These are phyloP conservation scores for Athelia psychrophila DNA, from an alignment of 1,284 basidiomycete species.

Conservation along the genomic window DNA sequence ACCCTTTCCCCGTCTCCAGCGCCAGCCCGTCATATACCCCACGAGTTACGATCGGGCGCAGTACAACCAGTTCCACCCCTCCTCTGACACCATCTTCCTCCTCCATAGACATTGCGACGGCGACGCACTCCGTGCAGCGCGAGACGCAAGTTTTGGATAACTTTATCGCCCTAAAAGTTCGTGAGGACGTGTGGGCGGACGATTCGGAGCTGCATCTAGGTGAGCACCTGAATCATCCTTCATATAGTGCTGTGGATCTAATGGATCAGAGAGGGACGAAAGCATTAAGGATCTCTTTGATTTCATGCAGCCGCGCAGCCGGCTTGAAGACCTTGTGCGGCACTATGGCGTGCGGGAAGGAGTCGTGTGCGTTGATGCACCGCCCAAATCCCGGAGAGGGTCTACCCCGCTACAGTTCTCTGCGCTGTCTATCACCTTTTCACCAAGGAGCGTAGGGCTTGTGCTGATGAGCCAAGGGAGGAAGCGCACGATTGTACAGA, in stretches of 20 bases:
- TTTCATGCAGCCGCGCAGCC: conserved; percentile 64
- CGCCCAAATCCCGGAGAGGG: conserved; percentile 7
- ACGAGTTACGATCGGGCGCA: conserved; percentile 16
- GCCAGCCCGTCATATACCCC: conserved; percentile 21
- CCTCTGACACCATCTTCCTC: conserved; percentile 19
- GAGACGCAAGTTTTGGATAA: conserved; percentile 73
- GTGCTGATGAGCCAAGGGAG: conserved; percentile 37
- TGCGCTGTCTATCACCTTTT: conserved; percentile 53
- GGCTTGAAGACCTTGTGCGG: conserved; percentile 70
- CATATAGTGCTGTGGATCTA: no score
- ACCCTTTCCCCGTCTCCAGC: conserved; percentile 61
- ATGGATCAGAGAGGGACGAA: conserved; percentile 70
- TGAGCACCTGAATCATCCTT: no score
- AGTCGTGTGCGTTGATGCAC: conserved; percentile 37
- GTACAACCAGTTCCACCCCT: conserved; percentile 13
- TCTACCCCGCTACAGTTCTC: conserved; percentile 47
- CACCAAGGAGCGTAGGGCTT: conserved; percentile 54
- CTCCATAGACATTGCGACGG: conserved; percentile 14
- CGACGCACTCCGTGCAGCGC: conserved; percentile 42
- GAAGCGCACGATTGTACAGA: conserved; percentile 58
- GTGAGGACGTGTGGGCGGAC: conserved; percentile 71
- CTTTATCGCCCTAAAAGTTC: conserved; percentile 75
- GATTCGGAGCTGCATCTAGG: conserved; percentile 68
- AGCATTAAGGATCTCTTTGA: conserved; percentile 75
- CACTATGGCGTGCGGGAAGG: conserved; percentile 55